These are phyloP conservation scores for Immersiella caudata DNA, from an alignment of 495 filamentous ascomycete genomes.

Conservation along the genomic window DNA sequence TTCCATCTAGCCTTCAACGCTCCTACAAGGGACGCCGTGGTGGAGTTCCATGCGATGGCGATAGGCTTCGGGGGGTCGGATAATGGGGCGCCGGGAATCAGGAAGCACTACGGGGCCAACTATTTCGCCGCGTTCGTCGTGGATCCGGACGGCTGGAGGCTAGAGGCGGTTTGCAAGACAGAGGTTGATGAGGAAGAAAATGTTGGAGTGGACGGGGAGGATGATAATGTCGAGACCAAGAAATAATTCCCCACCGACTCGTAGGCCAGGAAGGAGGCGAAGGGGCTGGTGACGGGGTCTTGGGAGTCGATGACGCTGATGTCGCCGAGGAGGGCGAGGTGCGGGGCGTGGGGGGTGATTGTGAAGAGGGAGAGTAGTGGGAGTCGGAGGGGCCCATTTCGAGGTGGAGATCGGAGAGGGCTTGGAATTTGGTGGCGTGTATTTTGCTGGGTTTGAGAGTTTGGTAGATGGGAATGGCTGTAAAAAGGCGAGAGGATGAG, in stretches of 20 bases:
- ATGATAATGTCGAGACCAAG: not conserved
- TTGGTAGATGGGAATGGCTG: too few relatives aligned
- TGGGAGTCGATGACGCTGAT: conserved; percentile 42
- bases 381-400: conserved; percentile 43
- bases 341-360: conserved; percentile 40
- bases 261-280: conserved; percentile 46
- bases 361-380: conserved; percentile 44
- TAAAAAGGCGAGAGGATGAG: too few relatives aligned
- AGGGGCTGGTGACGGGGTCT: conserved; percentile 38
- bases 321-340: conserved; percentile 57
- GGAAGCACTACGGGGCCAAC: conserved; percentile 36
- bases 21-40: conserved; percentile 35
- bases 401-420: conserved; percentile 58
- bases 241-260: conserved; percentile 20
- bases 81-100: conserved; percentile 44
- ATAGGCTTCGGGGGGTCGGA: conserved; percentile 38
- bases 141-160: conserved; percentile 44
- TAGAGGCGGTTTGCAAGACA: conserved; percentile 44
- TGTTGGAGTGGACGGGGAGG: not conserved
- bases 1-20: conserved; percentile 45
- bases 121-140: conserved; percentile 51
- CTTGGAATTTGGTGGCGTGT: conserved; percentile 41
- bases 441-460: too few relatives aligned
- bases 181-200: not conserved
- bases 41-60: conserved; percentile 43